Percentiles rank a stretch among this genome's conserved stretches.
Conservation (phyloP, 2,329 filamentous ascomycete genomes). For the Fusarium acutatum region DNA sequence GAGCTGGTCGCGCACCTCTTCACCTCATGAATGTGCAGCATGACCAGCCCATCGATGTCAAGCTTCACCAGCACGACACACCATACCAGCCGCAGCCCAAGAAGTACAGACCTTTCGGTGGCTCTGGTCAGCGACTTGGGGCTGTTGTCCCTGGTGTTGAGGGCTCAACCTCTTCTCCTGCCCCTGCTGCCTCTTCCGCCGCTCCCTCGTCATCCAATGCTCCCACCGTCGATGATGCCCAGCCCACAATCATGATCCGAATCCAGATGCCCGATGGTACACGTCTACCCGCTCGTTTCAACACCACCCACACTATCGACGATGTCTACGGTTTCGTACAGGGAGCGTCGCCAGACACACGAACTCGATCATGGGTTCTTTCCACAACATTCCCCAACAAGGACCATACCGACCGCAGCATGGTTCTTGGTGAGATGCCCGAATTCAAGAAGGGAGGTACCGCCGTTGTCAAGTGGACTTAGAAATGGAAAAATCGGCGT, state of each 20-base stretch:
- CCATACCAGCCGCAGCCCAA: constrained; percentile 75
- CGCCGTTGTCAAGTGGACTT: constrained; percentile 68
- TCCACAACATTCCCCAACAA: constrained; percentile 87
- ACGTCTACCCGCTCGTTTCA: constrained; percentile 81
- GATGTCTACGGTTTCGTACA: constrained; percentile 81
- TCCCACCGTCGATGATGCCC: constrained; percentile 66
- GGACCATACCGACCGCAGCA: constrained; percentile 74
- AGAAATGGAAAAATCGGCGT: constrained; percentile 28
- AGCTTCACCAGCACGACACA: constrained; percentile 79
- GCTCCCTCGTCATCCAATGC: constrained; percentile 49
- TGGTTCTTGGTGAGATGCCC: constrained; percentile 66
- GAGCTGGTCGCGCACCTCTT: constrained; percentile 77
- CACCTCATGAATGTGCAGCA: constrained; percentile 80
- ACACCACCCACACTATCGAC: constrained; percentile 78
- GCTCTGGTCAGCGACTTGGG: constrained; percentile 77
- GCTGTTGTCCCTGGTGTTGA: constrained; percentile 75
- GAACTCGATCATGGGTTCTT: constrained; percentile 72
- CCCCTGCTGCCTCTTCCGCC: constrained; percentile 23
- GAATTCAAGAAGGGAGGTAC: constrained; percentile 74
- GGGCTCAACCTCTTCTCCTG: constrained; percentile 19
- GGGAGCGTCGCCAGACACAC: constrained; percentile 66
- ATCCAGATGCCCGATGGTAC: constrained; percentile 83
- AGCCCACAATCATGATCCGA: constrained; percentile 75
- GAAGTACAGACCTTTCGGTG: constrained; percentile 78
- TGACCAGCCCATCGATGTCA: constrained; percentile 81